Evolutionary conservation across 352 stramenopile genomes (phyloP), one percentile per base, ranked within the genome.

Genomic region (Pythium phragmiticola): DNA sequence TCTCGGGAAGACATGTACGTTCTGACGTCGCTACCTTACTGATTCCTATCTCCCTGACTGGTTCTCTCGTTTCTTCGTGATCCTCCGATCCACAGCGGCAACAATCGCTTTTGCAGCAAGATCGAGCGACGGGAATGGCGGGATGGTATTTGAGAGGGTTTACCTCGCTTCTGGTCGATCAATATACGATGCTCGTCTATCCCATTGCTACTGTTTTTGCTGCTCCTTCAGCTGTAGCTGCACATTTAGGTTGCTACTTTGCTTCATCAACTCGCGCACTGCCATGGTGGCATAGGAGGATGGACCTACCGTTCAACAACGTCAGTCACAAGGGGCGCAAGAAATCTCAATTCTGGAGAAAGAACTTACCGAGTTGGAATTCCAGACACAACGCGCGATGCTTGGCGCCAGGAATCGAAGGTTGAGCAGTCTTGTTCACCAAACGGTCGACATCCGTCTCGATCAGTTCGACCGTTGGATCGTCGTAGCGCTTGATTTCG

Each of bases 231-330:
- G 60, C 59, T 89, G 75, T 76, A 78, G 84, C 59, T 88, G 83
- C 19, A 90, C 78, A 60, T 90, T 74, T 30, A 82, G 72, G 53
- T 75, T 97, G 77, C 71, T 98, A 75, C 70, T 97, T 70, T 82
- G 80, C 73, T 98, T 98, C 66, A 96, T 95, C n/a, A 99, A 71
- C 63, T 98, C 94, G 41, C 94, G 80, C 21, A 98, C 72, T 23
- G 91, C 94, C 65, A 98, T 97, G 14, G 92, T 99, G 12, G 95
- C 96, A 77, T 99, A 80, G 3, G 75, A 87, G 5, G 45, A 50
- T 16, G 45, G 45, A 13, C 45, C 45, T 50, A 30, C 17, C n/a
- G 16, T 50, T 4, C 45, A 13, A 50, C 16, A 46, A 46, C 16
- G 39, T 46, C 13, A 46, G 17, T 30, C 39, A 46, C 9, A 46